Evolutionary conservation across 345 rosid genomes (phyloP), one percentile per base, ranked within the genome.

Genomic region (Dipteronia dyeriana): DNA sequence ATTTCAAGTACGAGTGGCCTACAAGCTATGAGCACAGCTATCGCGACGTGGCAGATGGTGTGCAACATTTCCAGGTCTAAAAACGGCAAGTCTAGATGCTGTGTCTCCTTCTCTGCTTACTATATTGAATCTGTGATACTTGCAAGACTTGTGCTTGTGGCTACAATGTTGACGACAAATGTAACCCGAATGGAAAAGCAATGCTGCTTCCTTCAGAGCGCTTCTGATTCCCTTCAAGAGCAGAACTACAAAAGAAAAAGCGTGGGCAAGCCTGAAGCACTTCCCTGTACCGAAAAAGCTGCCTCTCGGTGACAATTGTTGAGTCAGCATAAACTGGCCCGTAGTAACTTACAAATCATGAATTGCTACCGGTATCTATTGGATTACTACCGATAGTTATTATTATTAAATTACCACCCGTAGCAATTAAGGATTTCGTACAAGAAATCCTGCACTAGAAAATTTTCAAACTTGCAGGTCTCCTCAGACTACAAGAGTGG

Each of bases 141-240:
- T 90, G 94, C 77, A 82, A 72, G 41, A 83, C 91, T 1, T 87
- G 92, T 60, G 88, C 91, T 22, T 88, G 91, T 19, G 91, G 91
- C 8, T 85, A 88, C 62, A 13, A 56, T 45, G 80, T 80, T n/a
- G 73, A 70, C 25, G 56, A 56, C 47, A 82, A 81, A 47, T 90
- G 91, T 80, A 86, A 78, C 29, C 59, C 81, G 9, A 45, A 78
- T 0, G 82, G 79, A 3, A 72, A 61, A 1, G 83, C 90, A 41
- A 81, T 90, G 76, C 88, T 87, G n/a, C 74, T 85, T 13, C 85
- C 82, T 7, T 29, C 87, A 0, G 77, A 81, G 78, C 85, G 0
- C 79, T 88, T 9, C 82, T 87, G 1, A 56, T 83, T 25, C 91
- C 94, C 0, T 87, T 79, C 25, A 86, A 79, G 31, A 90, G 88